Evolutionary conservation across 768 basidiomycete genomes (phyloP).

Genomic region (Suillus spraguei): DNA sequence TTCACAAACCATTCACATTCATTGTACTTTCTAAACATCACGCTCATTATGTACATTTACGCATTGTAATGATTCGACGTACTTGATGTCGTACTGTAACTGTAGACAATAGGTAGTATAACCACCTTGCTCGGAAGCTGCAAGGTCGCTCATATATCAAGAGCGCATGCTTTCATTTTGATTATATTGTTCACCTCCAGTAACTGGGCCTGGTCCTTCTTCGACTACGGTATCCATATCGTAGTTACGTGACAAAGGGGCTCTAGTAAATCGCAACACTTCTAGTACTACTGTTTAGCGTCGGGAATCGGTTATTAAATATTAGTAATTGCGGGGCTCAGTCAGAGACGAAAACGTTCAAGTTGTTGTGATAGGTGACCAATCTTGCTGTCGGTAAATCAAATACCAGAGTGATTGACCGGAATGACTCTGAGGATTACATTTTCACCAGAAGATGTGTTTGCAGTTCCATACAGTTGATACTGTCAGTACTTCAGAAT

Average conservation of each 20-base stretch:
- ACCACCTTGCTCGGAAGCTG: neutral
- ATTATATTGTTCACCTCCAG: neutral
- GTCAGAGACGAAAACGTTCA: neutral
- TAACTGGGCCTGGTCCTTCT: neutral
- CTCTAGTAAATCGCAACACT: neutral
- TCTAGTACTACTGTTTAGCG: neutral
- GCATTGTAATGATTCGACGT: conserved; percentile 1
- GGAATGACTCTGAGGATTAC: too few species aligned
- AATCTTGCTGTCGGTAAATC: neutral
- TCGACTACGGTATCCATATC: neutral
- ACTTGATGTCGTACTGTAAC: neutral
- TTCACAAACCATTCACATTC: neutral
- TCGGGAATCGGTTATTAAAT: neutral
- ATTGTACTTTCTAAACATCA: neutral
- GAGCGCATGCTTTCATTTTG: neutral
- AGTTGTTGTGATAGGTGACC: too few species aligned
- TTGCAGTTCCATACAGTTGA: neutral
- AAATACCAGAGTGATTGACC: too few species aligned
- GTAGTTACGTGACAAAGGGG: neutral
- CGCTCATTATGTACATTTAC: conserved; percentile 7
- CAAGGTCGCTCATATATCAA: neutral
- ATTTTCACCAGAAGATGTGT: too few species aligned
- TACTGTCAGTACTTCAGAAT: neutral
- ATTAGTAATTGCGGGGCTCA: neutral
- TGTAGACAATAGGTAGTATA: neutral